phyloP scores from a whole-genome alignment of 768 basidiomycete genomes.

The Mycena venus region DNA sequence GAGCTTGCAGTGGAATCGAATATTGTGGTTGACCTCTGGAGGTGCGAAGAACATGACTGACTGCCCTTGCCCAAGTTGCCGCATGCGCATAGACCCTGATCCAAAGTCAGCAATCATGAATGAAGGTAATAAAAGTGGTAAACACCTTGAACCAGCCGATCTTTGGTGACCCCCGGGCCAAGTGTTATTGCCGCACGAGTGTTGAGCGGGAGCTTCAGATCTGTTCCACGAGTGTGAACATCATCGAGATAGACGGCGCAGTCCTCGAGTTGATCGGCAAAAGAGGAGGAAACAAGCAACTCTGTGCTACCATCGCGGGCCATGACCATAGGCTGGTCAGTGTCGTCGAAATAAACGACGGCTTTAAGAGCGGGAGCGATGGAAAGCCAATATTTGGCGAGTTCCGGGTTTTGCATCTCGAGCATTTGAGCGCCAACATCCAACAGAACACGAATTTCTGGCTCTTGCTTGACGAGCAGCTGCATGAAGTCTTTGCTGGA shows the following conservation, averaged over 20 bases:
- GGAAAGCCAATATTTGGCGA: slow-evolving; percentile 57
- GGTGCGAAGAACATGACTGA: slow-evolving; percentile 64
- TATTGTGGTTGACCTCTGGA: slow-evolving; percentile 51
- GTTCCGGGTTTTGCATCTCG: slow-evolving; percentile 57
- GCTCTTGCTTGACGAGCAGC: slow-evolving; percentile 48
- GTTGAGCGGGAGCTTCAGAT: slow-evolving; percentile 59
- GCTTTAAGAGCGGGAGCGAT: slow-evolving; percentile 47
- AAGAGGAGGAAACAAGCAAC: slow-evolving; percentile 53
- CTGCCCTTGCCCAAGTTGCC: slow-evolving; percentile 60
- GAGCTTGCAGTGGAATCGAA: slow-evolving; percentile 36
- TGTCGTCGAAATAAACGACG: slow-evolving; percentile 56
- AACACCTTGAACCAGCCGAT: slow-evolving; percentile 64
- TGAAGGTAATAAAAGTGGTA: not conserved
- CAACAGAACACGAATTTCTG: slow-evolving; percentile 60
- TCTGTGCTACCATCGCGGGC: slow-evolving; percentile 51
- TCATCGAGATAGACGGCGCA: slow-evolving; percentile 67
- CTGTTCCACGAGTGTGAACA: slow-evolving; percentile 65
- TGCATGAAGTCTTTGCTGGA: slow-evolving; percentile 44
- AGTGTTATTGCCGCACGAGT: slow-evolving; percentile 62
- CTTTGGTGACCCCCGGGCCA: slow-evolving; percentile 65
- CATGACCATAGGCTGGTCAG: slow-evolving; percentile 51
- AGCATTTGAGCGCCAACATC: slow-evolving; percentile 72
- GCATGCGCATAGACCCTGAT: slow-evolving; percentile 67
- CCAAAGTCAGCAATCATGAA: slow-evolving; percentile 3
- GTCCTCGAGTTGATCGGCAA: slow-evolving; percentile 46